Percentiles rank a stretch among this genome's conserved stretches.
Conservation (phyloP, 306 rosid genomes). For the Cajanus cajan region DNA sequence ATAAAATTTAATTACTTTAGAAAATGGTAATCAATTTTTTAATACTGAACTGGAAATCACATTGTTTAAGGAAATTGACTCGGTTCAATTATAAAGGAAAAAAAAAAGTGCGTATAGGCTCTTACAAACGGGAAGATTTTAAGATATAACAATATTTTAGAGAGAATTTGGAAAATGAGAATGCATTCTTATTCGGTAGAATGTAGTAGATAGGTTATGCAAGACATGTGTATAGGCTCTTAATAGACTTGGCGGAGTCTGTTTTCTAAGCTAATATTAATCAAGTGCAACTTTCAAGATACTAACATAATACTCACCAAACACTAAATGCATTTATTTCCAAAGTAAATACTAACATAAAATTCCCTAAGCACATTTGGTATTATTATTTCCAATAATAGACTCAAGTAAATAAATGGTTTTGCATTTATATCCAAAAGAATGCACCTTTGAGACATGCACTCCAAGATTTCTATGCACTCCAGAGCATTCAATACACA, state of each 20-base stretch:
- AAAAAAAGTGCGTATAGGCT: background rate
- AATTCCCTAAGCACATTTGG: background rate
- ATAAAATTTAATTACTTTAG: conserved; percentile 27
- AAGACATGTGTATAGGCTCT: background rate
- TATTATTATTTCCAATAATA: background rate
- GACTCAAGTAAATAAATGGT: background rate
- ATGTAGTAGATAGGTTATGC: background rate
- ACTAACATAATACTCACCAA: background rate
- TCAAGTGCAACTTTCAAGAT: background rate
- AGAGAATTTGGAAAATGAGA: background rate
- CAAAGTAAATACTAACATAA: no score
- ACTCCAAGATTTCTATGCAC: conserved; percentile 97
- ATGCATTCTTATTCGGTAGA: background rate
- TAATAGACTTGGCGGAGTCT: background rate
- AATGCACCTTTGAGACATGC: conserved; percentile 88
- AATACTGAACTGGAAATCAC: conserved; percentile 8
- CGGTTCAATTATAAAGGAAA: background rate
- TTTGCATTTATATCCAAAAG: conserved; percentile 24
- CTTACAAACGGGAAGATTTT: no score
- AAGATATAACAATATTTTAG: background rate
- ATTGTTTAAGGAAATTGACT: background rate
- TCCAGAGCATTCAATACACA: conserved; percentile 97
- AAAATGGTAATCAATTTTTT: background rate
- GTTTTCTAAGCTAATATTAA: background rate
- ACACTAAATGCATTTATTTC: background rate